Evolutionary conservation across 2,329 filamentous ascomycete species (phyloP).

Genomic region (Elsinoe perseae): DNA sequence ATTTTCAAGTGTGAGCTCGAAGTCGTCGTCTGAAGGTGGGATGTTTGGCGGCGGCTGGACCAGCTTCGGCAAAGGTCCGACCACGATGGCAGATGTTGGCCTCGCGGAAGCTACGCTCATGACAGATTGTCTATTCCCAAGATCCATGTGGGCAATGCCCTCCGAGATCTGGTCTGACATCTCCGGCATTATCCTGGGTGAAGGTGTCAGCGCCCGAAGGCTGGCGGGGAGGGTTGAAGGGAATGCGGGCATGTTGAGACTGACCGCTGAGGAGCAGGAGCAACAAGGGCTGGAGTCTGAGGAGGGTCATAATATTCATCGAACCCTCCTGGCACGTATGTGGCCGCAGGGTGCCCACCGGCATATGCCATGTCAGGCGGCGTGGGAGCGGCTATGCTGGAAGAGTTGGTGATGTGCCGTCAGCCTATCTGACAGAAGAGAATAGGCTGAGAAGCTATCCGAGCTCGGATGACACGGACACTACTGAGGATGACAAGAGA

Average conservation of each 20-base stretch:
- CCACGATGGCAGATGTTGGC: slow-evolving; percentile 58
- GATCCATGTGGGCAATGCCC: slow-evolving; percentile 81
- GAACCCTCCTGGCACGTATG: slow-evolving; percentile 59
- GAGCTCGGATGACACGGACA: slow-evolving; percentile 5
- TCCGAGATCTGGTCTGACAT: slow-evolving; percentile 96
- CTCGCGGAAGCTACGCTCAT: slow-evolving; percentile 30
- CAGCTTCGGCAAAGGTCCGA: slow-evolving; percentile 86
- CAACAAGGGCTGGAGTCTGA: slow-evolving; percentile 53
- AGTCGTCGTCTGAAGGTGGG: slow-evolving; percentile 87
- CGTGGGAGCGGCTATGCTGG: slow-evolving; percentile 1
- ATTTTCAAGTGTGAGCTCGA: slow-evolving; percentile 80
- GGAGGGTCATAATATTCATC: slow-evolving; percentile 60
- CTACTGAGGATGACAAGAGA: slow-evolving; percentile 2
- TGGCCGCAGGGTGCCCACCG: slow-evolving; percentile 41
- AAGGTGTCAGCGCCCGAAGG: slow-evolving; percentile 14
- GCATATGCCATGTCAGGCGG: slow-evolving; percentile 19
- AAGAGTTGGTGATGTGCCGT: neutral
- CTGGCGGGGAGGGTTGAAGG: slow-evolving; percentile 26
- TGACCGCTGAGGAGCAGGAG: slow-evolving; percentile 63
- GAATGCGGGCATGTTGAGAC: slow-evolving; percentile 24
- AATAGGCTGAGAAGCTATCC: slow-evolving; percentile 10
- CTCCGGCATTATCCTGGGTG: slow-evolving; percentile 77
- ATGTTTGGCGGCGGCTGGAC: slow-evolving; percentile 74
- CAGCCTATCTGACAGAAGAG: neutral
- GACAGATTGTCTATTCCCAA: slow-evolving; percentile 31